Base-by-base conservation (phyloP, 108 stramenopile genomes). In the Pseudonitzschia delicatissima region DNA sequence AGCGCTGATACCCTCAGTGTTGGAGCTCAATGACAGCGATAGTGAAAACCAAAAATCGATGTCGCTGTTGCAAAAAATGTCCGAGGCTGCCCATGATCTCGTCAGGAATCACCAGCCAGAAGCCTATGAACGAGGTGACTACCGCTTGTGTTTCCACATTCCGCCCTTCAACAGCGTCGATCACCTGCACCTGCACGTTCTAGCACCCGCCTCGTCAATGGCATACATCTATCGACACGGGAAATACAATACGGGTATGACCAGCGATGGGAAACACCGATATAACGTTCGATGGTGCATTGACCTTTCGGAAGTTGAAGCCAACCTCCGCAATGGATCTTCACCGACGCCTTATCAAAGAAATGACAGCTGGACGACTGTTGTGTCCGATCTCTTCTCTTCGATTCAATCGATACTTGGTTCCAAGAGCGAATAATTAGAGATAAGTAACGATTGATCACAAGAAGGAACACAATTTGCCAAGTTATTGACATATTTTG, bases 141-240 rank as follows among this genome's bases (percentile, higher is more conserved):
- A 84, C 71, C 71, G 73, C 8, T 50, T 86, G 3, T 83, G 84
- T 45, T 91, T 82, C 73, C 89, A 91, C 50, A 57, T 85, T 4
- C 84, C 86, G 52, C 89, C 89, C 4, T 91, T 86, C 50, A 82
- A 79, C 45, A 69, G 66, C 34, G 83, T 91, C 8, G 79, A 84
- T 67, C 89, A 91, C 60, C 72, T 91, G 49, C 89, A 91, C 73
- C 49, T 91, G 31, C 89, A 91, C 67, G 89, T 87, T 45, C 64
- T 91, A 51, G 89, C 89, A 35, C 89, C 89, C 0, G 74, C 74
- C 0, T 84, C 83, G 35, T 34, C 69, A 34, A 86, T 89, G 83
- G 31, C 32, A n/a, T 62, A 23, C 21, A 32, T 71, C 8, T 77
- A 64, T 63, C 48, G 80, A 29, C 34, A 66, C 48, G 76, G 68